Conservation (phyloP, 1,284 basidiomycete species). For the Porodaedalea pini region DNA sequence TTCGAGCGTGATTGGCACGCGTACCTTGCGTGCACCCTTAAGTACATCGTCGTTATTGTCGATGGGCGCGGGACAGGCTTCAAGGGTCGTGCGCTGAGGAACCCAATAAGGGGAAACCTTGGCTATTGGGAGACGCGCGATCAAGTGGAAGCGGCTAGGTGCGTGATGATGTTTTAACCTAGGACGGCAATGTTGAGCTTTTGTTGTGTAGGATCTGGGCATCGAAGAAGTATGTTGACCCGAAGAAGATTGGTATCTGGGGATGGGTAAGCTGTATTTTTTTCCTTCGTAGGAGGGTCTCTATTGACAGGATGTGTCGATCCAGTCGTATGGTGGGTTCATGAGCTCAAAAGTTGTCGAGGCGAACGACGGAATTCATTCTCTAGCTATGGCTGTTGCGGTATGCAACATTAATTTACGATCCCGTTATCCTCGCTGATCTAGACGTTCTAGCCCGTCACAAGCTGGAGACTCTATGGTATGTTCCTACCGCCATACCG, state of each 20-base stretch:
- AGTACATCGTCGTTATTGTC: constrained; percentile 84
- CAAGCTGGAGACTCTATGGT: constrained; percentile 85
- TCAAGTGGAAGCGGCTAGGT: constrained; percentile 84
- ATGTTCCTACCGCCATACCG: constrained; percentile 28
- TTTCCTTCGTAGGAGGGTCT: not conserved
- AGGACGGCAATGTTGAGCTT: not conserved
- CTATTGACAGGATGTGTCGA: constrained; percentile 7
- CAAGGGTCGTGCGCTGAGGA: constrained; percentile 79
- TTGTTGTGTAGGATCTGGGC: constrained; percentile 57
- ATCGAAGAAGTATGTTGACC: constrained; percentile 74
- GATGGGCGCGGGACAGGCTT: constrained; percentile 95
- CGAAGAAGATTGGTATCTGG: constrained; percentile 87
- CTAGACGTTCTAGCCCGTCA: constrained; percentile 57
- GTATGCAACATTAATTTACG: constrained; percentile 44
- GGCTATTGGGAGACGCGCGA: constrained; percentile 86
- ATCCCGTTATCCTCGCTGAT: not conserved
- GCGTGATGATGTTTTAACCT: constrained; percentile 27
- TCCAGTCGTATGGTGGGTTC: constrained; percentile 88
- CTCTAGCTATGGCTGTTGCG: constrained; percentile 85
- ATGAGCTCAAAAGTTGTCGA: constrained; percentile 92
- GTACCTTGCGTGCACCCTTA: constrained; percentile 76
- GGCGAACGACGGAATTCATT: constrained; percentile 80
- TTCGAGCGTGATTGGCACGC: constrained; percentile 83
- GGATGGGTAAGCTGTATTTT: constrained; percentile 75
- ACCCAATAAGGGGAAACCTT: constrained; percentile 80